Conservation (phyloP, 176 grass and related monocot genomes). For the Eleusine indica region DNA sequence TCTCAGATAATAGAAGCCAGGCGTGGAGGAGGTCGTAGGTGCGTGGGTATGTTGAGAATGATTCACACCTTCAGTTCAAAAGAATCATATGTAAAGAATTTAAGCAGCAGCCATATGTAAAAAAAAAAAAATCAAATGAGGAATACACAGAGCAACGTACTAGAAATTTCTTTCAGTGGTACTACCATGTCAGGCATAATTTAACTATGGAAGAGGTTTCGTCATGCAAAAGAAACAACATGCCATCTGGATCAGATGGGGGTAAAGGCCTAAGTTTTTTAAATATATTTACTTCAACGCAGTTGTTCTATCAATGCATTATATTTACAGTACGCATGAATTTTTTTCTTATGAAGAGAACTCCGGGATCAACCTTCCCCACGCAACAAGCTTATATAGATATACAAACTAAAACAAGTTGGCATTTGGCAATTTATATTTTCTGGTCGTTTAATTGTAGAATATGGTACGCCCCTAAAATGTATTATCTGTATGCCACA, state of each 20-base stretch:
- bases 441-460: neutral
- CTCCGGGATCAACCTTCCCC: neutral
- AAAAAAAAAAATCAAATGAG: neutral
- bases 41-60: conserved; percentile 76
- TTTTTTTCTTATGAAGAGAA: conserved; percentile 8
- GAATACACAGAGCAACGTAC: neutral
- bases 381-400: neutral
- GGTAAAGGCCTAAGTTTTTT: neutral
- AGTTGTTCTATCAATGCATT: neutral
- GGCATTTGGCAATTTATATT: neutral
- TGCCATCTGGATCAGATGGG: neutral
- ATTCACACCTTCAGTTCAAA: conserved; percentile 67
- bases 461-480: neutral
- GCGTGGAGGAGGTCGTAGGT: conserved; percentile 77
- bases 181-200: neutral
- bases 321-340: neutral
- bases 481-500: neutral
- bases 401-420: neutral
- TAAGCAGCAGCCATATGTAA: neutral
- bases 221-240: neutral
- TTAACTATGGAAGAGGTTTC: neutral
- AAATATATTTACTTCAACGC: neutral
- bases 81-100: neutral
- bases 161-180: conserved; percentile 11
- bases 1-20: conserved; percentile 62